Evolutionary conservation across 1,139 yeast species (phyloP).

Genomic region (Meyerozyma elateridarum): DNA sequence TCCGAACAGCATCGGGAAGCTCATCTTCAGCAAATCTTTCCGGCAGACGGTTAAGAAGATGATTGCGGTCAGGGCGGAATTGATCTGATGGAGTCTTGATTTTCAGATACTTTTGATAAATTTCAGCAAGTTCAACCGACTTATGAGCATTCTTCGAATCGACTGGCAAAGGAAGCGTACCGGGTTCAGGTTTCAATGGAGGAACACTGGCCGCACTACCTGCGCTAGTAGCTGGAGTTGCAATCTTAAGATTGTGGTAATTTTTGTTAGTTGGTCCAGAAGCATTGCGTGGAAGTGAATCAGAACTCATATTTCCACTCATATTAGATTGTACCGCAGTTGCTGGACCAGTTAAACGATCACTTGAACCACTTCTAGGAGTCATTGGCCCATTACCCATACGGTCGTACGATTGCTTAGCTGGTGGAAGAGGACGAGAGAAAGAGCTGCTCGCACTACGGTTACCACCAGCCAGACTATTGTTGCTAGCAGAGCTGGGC

Average conservation of each 20-base stretch:
- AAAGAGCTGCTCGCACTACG: conserved; percentile 3
- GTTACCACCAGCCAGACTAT: not conserved
- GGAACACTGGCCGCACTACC: not conserved
- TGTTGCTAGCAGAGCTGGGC: conserved; percentile 5
- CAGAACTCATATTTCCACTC: not conserved
- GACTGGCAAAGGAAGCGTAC: conserved; percentile 4
- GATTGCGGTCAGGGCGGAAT: conserved; percentile 27
- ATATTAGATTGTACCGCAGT: too few species aligned
- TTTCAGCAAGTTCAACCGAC: conserved; percentile 41
- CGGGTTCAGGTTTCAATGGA: conserved; percentile 2
- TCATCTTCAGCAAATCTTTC: conserved; percentile 34
- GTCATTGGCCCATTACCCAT: conserved; percentile 14
- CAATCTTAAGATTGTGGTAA: conserved; percentile 11
- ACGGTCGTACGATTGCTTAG: conserved; percentile 2
- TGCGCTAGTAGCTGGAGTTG: not conserved
- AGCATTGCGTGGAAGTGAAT: not conserved
- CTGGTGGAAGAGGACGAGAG: conserved; percentile 2
- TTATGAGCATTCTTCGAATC: conserved; percentile 19
- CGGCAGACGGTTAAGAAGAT: conserved; percentile 33
- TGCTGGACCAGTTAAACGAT: conserved; percentile 23
- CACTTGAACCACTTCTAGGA: conserved; percentile 11
- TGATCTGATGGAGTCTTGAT: conserved; percentile 42
- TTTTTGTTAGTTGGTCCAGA: conserved; percentile 8
- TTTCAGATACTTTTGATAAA: conserved; percentile 41
- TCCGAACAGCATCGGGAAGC: conserved; percentile 29